Conservation (phyloP, 805 yeast genomes). For the Schizosaccharomyces octosporus region DNA sequence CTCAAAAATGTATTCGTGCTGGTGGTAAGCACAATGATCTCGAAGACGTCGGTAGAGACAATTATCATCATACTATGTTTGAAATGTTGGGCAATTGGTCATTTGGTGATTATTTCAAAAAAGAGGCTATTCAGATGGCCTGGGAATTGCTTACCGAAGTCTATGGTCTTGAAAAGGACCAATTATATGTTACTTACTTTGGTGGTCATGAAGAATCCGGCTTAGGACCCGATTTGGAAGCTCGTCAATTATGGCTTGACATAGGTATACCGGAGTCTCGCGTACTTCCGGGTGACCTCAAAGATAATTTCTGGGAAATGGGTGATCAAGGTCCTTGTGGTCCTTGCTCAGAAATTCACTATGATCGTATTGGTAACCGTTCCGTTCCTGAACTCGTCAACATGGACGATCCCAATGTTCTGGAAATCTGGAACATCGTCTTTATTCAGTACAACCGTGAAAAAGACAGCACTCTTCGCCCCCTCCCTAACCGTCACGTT, state of each 20-base stretch:
- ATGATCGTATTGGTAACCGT: conserved; percentile 80
- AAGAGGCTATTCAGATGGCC: conserved; percentile 67
- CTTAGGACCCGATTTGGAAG: conserved; percentile 80
- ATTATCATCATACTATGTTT: conserved; percentile 88
- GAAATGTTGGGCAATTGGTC: conserved; percentile 99
- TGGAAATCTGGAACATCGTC: conserved; percentile 94
- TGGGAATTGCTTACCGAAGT: conserved; percentile 81
- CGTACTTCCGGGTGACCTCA: conserved; percentile 69
- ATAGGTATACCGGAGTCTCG: conserved; percentile 83
- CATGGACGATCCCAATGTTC: conserved; percentile 90
- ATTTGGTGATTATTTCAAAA: conserved; percentile 93
- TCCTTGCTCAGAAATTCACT: conserved; percentile 93
- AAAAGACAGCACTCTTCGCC: conserved; percentile 49
- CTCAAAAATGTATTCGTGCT: conserved; percentile 96
- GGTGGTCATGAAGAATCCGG: conserved; percentile 76
- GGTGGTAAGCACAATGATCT: conserved; percentile 89
- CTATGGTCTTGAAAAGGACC: conserved; percentile 51
- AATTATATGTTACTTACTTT: conserved; percentile 85
- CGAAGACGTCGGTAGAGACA: conserved; percentile 92
- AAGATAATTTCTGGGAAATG: conserved; percentile 99
- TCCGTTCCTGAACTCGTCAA: conserved; percentile 79
- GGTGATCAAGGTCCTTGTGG: conserved; percentile 99
- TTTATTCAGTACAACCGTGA: conserved; percentile 94
- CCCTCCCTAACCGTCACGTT: conserved; percentile 82
- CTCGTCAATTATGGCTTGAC: conserved; percentile 60